phyloP scores from a whole-genome alignment of 768 basidiomycete species.

The Auriscalpium orientale region DNA sequence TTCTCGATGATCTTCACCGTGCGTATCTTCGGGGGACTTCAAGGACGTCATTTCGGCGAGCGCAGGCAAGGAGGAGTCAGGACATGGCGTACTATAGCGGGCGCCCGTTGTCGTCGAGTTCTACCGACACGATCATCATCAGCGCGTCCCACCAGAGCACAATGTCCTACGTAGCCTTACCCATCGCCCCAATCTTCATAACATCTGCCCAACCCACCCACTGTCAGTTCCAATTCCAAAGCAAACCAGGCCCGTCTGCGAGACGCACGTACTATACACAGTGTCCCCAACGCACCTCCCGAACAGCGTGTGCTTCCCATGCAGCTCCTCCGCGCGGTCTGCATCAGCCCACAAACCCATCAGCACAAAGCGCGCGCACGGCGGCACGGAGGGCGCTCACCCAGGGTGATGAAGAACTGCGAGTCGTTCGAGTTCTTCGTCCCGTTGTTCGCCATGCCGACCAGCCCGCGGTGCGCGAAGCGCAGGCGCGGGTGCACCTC shows the following conservation, averaged over 20 bases:
- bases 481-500: conserved; percentile 90
- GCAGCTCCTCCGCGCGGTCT: conserved; percentile 89
- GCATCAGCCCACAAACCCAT: not conserved
- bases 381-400: conserved; percentile 30
- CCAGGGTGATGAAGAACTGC: conserved; percentile 92
- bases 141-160: not conserved
- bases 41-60: not conserved
- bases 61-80: not conserved
- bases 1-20: conserved; percentile 82
- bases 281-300: conserved; percentile 87
- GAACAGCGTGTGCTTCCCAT: conserved; percentile 92
- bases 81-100: conserved; percentile 63
- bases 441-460: conserved; percentile 92
- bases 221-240: not conserved
- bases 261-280: conserved; percentile 60
- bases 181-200: conserved; percentile 85
- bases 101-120: conserved; percentile 64
- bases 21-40: conserved; percentile 87
- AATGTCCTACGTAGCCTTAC: conserved; percentile 32
- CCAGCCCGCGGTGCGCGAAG: conserved; percentile 82
- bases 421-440: conserved; percentile 85
- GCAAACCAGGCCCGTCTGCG: not conserved
- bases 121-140: conserved; percentile 27
- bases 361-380: not conserved
- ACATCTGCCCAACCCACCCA: conserved; percentile 69